A percentile compares a stretch with the other conserved stretches of the same genome.
Evolutionary conservation across 441 rosid genomes (phyloP).

Genomic region (Viola pubescens): DNA sequence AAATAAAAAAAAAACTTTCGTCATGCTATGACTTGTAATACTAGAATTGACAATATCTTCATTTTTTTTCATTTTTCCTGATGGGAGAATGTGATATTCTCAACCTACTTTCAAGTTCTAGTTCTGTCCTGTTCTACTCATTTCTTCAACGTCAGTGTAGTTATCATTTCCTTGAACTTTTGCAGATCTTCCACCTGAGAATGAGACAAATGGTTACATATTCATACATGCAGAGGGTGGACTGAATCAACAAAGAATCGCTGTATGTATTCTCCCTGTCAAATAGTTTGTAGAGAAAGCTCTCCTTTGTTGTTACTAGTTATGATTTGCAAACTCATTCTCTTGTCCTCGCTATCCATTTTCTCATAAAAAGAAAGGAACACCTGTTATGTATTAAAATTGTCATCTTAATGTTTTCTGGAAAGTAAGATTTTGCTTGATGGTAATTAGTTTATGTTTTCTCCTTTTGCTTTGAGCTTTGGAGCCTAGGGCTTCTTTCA

Average conservation of each 20-base stretch:
- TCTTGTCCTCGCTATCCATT: not conserved
- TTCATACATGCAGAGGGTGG: constrained; percentile 99
- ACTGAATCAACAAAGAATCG: constrained; percentile 94
- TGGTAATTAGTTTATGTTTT: too few relatives aligned
- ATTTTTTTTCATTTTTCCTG: not conserved
- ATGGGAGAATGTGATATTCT: not conserved
- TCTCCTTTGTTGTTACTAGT: not conserved
- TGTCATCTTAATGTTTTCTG: not conserved
- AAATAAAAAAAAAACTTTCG: too few relatives aligned
- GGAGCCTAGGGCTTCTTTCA: too few relatives aligned
- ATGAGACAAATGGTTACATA: constrained; percentile 90
- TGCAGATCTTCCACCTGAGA: constrained; percentile 86
- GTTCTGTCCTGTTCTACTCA: not conserved
- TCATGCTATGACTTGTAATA: too few relatives aligned
- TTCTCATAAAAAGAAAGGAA: not conserved
- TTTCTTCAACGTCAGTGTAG: not conserved
- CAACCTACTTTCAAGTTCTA: constrained; percentile 2
- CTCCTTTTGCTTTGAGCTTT: too few relatives aligned
- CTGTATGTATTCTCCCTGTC: constrained; percentile 48
- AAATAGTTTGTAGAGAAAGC: constrained; percentile 13
- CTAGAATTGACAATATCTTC: too few relatives aligned
- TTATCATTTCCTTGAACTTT: constrained; percentile 15
- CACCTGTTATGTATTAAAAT: not conserved
- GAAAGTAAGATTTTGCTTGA: not conserved
- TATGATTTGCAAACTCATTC: not conserved